Evolutionary conservation across 179 eudicot species (phyloP).

Genomic region (Camellia oleifera): DNA sequence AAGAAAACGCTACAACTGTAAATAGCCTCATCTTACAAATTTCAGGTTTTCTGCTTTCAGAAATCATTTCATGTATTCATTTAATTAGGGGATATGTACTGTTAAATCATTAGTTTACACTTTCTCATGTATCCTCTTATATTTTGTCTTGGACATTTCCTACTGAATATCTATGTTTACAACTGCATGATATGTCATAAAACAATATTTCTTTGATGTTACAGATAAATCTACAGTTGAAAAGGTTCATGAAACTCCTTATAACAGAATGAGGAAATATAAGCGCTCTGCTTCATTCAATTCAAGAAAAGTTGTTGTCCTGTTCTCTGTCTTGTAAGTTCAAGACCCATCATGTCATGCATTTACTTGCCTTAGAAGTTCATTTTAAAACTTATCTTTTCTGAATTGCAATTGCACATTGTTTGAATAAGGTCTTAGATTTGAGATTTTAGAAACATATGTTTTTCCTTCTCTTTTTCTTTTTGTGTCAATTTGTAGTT

Average conservation of each 20-base stretch:
- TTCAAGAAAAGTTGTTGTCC: conserved; percentile 69
- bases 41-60: not conserved
- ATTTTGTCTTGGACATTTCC: not conserved
- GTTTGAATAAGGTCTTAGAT: not conserved
- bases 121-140: not conserved
- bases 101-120: not conserved
- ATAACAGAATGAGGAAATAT: conserved; percentile 63
- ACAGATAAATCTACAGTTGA: conserved; percentile 43
- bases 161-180: not conserved
- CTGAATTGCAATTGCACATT: not conserved
- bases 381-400: not conserved
- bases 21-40: not conserved
- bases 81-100: not conserved
- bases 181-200: not conserved
- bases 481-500: not conserved
- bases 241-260: conserved; percentile 42
- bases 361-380: conserved; percentile 1
- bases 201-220: not conserved
- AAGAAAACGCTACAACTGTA: not conserved
- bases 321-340: conserved; percentile 88
- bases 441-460: not conserved
- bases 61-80: not conserved
- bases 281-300: conserved; percentile 73
- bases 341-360: conserved; percentile 1
- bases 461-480: not conserved